Percentiles rank a stretch among this genome's conserved stretches.
phyloP scores from a whole-genome alignment of 2,329 filamentous ascomycete genomes.

The Seiridium cupressi region DNA sequence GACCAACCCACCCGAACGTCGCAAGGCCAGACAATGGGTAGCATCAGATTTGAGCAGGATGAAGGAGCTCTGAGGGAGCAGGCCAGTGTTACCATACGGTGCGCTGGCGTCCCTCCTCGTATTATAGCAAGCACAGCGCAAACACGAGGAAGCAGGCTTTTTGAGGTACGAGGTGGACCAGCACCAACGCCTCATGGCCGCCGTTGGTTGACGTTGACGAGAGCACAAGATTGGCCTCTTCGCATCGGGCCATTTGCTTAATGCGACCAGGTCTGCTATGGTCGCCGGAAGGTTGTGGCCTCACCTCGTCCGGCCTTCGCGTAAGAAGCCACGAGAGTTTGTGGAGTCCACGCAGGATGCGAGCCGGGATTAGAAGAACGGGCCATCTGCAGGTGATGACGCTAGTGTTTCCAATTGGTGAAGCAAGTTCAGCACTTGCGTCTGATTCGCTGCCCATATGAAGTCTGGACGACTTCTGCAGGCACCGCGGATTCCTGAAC shows the following conservation, averaged over 20 bases:
- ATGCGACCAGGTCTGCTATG: neutral
- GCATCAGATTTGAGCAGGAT: neutral
- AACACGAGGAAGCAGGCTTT: neutral
- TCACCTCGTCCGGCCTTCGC: neutral
- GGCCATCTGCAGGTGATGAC: conserved; percentile 22
- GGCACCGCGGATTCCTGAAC: conserved; percentile 7
- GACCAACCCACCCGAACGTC: too few species aligned
- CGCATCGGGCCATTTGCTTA: neutral
- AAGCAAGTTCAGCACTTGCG: conserved; percentile 11
- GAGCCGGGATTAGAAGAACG: neutral
- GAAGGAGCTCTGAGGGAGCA: neutral
- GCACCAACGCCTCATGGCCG: neutral
- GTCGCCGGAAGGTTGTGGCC: neutral
- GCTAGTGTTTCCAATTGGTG: conserved; percentile 36
- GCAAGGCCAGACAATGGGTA: too few species aligned
- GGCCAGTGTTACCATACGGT: neutral
- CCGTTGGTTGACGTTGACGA: neutral
- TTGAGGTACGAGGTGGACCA: neutral
- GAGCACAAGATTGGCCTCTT: neutral
- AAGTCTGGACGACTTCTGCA: neutral
- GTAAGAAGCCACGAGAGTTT: neutral
- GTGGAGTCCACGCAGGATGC: neutral
- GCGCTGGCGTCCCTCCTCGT: neutral
- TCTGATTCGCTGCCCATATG: conserved; percentile 24
- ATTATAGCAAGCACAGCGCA: neutral